phyloP scores from a whole-genome alignment of 2,329 filamentous ascomycete species.

The Pestalotiopsis sp. region DNA sequence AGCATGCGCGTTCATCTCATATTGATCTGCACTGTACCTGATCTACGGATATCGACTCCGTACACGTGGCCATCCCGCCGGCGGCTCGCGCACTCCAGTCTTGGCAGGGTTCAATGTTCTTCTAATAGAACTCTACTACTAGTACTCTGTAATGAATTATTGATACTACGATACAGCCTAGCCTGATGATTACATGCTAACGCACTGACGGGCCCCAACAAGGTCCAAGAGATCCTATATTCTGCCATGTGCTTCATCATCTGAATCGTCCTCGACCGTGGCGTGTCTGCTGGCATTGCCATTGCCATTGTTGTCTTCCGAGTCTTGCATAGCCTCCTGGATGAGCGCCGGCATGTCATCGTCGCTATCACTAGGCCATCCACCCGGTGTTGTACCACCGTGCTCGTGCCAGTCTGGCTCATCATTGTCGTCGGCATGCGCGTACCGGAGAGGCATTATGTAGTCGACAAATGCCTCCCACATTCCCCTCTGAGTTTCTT shows the following conservation, averaged over 20 bases:
- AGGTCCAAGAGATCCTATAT: background rate
- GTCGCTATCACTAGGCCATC: constrained; percentile 17
- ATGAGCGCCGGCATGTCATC: constrained; percentile 8
- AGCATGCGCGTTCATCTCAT: constrained; percentile 1
- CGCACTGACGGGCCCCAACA: background rate
- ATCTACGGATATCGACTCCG: background rate
- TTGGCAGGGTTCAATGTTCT: background rate
- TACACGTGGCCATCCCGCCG: constrained; percentile 16
- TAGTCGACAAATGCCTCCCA: constrained; percentile 15
- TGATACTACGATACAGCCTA: too few species aligned
- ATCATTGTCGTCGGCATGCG: background rate
- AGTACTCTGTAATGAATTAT: background rate
- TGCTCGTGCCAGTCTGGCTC: background rate
- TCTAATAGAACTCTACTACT: background rate
- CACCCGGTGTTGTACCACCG: constrained; percentile 15
- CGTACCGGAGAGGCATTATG: constrained; percentile 12
- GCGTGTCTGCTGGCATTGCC: background rate
- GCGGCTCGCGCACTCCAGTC: constrained; percentile 10
- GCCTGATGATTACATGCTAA: too few species aligned
- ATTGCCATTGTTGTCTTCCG: background rate
- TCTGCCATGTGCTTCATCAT: background rate
- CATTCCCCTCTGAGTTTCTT: constrained; percentile 10
- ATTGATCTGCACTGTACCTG: constrained; percentile 13
- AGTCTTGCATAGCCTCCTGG: constrained; percentile 2
- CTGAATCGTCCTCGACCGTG: background rate